Base-by-base conservation (phyloP, 306 rosid genomes). In the Cucumis melo region DNA sequence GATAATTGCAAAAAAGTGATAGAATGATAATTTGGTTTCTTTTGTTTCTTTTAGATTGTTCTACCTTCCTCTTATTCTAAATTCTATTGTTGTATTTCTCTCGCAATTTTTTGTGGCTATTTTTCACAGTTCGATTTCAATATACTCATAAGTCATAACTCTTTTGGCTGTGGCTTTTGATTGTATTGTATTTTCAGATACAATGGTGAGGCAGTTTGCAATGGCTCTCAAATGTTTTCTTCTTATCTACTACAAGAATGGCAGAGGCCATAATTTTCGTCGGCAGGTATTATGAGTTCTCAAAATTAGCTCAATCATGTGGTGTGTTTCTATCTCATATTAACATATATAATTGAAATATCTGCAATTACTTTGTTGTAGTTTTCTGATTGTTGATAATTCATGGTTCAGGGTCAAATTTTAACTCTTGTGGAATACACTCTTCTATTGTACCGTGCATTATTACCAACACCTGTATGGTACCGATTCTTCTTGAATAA, bases 381-480 rank as follows among this genome's bases (percentile, higher is more conserved):
- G 34, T 72, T 50, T 5, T 72, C 29, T 50, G 60, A 29, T 11
- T 48, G 60, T 27, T 29, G 8, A n/a, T n/a, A n/a, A 5, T 72
- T 50, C 23, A 46, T 72, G 60, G 50, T 51, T 73, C 13, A 93
- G 98, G 98, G 88, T 80, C 97, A 94, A 87, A 81, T 90, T 78
- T 83, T 94, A 79, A 94, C 97, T 53, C 81, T 91, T 24, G 74
- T 91, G 54, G 98, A 94, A 86, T 88, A 91, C 81, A 23, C 86
- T 1, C 86, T 91, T 81, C 85, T 94, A 51, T 75, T 94, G 77
- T 94, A 91, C 82, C 97, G 95, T 75, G 89, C 89, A 23, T 81
- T 91, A 73, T 78, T 94, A 84, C 96, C 98, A 59, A 79, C 93
- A 61, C 96, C 98, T 27, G 93, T 94, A 72, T 94, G 97, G 97